Conservation (phyloP, 139 green algal species). For the Chlorella sp. region DNA sequence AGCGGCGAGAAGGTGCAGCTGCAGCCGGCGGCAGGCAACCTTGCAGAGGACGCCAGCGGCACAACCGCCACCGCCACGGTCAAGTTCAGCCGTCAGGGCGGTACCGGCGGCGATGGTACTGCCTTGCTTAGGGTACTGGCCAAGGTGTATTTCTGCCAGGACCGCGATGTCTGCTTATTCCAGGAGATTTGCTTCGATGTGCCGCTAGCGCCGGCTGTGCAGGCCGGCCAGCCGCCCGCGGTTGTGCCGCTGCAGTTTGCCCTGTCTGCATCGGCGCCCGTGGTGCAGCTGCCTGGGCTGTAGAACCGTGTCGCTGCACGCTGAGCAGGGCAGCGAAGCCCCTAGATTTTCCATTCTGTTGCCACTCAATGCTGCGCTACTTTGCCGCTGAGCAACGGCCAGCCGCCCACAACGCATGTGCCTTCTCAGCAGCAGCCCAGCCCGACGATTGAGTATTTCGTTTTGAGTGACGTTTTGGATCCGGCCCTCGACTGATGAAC, state of each 20-base stretch:
- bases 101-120: neutral
- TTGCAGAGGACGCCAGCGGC: neutral
- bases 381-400: too few relatives aligned
- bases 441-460: too few relatives aligned
- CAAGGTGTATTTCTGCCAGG: constrained; percentile 82
- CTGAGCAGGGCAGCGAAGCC: too few relatives aligned
- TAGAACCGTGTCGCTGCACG: neutral
- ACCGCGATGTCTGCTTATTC: constrained; percentile 78
- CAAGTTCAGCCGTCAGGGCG: neutral
- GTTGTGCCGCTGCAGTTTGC: neutral
- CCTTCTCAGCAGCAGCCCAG: too few relatives aligned
- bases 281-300: constrained; percentile 3
- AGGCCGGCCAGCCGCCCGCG: neutral
- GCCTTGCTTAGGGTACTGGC: constrained; percentile 32
- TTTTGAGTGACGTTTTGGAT: too few relatives aligned
- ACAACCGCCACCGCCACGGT: neutral
- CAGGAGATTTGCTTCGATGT: constrained; percentile 78
- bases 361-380: too few relatives aligned
- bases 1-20: neutral
- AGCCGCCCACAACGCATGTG: too few relatives aligned
- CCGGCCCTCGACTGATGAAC: too few relatives aligned
- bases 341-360: too few relatives aligned
- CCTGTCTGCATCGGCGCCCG: neutral
- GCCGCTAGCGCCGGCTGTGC: constrained; percentile 43
- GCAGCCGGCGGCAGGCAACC: neutral